Conservation (phyloP, 495 filamentous ascomycete genomes). For the Antarctomyces pellizariae region DNA sequence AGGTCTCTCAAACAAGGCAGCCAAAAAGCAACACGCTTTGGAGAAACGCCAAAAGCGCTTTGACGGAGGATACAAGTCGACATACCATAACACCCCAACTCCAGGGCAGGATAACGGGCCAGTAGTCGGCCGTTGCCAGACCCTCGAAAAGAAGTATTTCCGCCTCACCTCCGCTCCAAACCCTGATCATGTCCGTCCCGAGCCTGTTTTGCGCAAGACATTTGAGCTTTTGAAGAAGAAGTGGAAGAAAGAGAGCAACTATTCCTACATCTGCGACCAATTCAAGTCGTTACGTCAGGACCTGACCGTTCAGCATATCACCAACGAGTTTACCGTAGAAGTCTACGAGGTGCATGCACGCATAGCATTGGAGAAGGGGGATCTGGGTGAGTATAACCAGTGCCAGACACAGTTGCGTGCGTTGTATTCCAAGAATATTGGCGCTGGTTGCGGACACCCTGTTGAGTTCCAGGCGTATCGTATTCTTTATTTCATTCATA, state of each 20-base stretch:
- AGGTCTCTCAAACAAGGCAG: conserved; percentile 25
- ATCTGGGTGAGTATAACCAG: conserved; percentile 99
- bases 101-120: conserved; percentile 44
- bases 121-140: conserved; percentile 61
- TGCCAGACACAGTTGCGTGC: conserved; percentile 93
- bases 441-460: conserved; percentile 75
- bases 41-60: conserved; percentile 81
- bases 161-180: conserved; percentile 78
- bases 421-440: conserved; percentile 64
- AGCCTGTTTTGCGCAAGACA: conserved; percentile 55
- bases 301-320: conserved; percentile 91
- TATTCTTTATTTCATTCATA: conserved; percentile 99
- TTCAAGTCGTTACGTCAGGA: conserved; percentile 98
- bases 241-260: conserved; percentile 85
- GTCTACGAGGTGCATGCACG: conserved; percentile 97
- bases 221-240: conserved; percentile 78
- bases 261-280: conserved; percentile 94
- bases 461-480: conserved; percentile 98
- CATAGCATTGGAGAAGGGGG: conserved; percentile 93
- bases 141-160: conserved; percentile 85
- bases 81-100: conserved; percentile 33
- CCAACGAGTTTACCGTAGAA: conserved; percentile 79
- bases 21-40: conserved; percentile 74
- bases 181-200: conserved; percentile 68
- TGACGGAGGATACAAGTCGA: conserved; percentile 39